Evolutionary conservation across 345 rosid genomes (phyloP).

Genomic region (Syzygium grande): DNA sequence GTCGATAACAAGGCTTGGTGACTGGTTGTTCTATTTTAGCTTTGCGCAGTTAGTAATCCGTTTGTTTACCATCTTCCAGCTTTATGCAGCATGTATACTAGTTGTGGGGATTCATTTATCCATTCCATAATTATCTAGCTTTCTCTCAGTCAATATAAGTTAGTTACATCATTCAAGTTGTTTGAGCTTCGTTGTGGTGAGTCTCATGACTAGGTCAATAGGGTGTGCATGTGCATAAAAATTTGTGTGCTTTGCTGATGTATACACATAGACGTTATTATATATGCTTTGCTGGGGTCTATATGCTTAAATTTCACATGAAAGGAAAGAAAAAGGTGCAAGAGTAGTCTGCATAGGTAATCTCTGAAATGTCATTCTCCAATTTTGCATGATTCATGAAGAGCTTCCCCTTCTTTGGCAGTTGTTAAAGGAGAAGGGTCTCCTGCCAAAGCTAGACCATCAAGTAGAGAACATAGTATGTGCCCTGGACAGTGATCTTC

Average conservation of each 20-base stretch:
- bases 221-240: neutral
- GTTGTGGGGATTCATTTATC: neutral
- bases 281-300: neutral
- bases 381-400: neutral
- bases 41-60: neutral
- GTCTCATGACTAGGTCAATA: neutral
- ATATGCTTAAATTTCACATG: neutral
- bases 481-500: conserved; percentile 67
- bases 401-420: conserved; percentile 7
- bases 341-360: neutral
- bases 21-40: neutral
- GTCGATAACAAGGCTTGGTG: neutral
- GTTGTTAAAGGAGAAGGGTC: conserved; percentile 84
- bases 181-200: neutral
- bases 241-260: neutral
- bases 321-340: neutral
- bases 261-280: neutral
- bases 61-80: neutral
- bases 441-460: conserved; percentile 52
- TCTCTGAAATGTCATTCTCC: neutral
- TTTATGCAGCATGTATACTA: neutral
- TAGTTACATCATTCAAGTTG: neutral
- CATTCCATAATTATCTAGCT: neutral
- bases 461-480: conserved; percentile 79
- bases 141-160: neutral